Conservation (phyloP, 2,329 filamentous ascomycete genomes). For the Gliomastix tumulicola region DNA sequence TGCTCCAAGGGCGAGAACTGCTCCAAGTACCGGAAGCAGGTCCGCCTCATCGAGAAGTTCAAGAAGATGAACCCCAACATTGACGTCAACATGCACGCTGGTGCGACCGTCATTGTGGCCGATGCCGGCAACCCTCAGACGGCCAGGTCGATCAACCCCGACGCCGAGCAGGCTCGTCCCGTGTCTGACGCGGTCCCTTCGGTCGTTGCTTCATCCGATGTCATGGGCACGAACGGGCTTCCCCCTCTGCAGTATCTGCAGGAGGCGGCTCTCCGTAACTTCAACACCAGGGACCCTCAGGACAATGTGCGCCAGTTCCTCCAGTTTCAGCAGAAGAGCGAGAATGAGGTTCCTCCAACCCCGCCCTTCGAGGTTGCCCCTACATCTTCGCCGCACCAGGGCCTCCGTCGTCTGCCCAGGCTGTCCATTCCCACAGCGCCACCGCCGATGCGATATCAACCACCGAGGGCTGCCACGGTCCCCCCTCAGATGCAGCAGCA, state of each 20-base stretch:
- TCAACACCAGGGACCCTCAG: constrained; percentile 73
- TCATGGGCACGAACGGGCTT: constrained; percentile 63
- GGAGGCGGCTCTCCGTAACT: constrained; percentile 61
- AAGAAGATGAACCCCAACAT: constrained; percentile 67
- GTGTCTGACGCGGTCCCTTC: constrained; percentile 73
- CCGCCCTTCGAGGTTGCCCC: constrained; percentile 63
- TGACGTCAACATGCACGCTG: constrained; percentile 36
- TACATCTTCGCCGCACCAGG: constrained; percentile 39
- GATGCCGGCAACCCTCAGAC: constrained; percentile 73
- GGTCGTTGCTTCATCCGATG: constrained; percentile 83
- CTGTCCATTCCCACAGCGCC: constrained; percentile 46
- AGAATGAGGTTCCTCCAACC: constrained; percentile 56
- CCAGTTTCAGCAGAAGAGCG: constrained; percentile 62
- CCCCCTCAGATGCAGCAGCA: constrained; percentile 16
- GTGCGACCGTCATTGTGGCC: constrained; percentile 67
- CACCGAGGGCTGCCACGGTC: constrained; percentile 17
- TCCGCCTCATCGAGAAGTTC: constrained; percentile 68
- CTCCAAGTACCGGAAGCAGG: constrained; percentile 73
- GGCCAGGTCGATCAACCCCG: constrained; percentile 46
- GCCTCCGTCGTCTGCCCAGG: constrained; percentile 53
- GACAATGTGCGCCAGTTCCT: constrained; percentile 92
- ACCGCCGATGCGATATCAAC: constrained; percentile 10
- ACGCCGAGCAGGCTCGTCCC: constrained; percentile 53
- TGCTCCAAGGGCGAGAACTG: constrained; percentile 86
- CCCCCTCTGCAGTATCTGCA: constrained; percentile 65